Conservation (phyloP, 495 filamentous ascomycete genomes). For the Podospora tetraspora region DNA sequence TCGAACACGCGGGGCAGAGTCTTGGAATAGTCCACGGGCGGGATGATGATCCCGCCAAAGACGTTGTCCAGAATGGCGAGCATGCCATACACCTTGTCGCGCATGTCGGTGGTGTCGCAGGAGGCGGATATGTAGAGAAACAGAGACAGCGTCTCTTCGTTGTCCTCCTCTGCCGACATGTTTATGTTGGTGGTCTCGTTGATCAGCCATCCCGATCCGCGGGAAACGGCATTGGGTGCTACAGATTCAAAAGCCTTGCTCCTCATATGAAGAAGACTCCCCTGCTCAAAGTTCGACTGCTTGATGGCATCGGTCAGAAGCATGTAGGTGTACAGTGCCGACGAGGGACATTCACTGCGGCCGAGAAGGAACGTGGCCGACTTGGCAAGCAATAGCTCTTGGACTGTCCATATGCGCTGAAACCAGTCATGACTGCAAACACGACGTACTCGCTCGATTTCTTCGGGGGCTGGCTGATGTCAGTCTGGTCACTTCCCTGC, state of each 20-base stretch:
- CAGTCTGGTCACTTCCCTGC: no score
- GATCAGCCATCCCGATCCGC: background rate
- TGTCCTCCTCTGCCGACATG: background rate
- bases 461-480: background rate
- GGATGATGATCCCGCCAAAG: background rate
- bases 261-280: background rate
- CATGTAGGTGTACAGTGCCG: background rate
- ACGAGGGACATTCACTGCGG: background rate
- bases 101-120: background rate
- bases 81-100: conserved; percentile 7
- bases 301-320: background rate
- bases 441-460: background rate
- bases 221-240: background rate
- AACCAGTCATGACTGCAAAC: background rate
- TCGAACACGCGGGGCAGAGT: background rate
- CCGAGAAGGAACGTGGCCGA: background rate
- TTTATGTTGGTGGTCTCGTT: background rate
- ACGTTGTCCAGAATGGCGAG: background rate
- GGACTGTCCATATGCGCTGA: background rate
- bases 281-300: background rate
- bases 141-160: background rate
- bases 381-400: background rate
- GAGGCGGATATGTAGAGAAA: background rate
- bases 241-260: background rate
- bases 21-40: background rate